Percentiles rank a stretch among this genome's conserved stretches.
Evolutionary conservation across 2,329 filamentous ascomycete species (phyloP).

Genomic region (Ascochyta rabiei): DNA sequence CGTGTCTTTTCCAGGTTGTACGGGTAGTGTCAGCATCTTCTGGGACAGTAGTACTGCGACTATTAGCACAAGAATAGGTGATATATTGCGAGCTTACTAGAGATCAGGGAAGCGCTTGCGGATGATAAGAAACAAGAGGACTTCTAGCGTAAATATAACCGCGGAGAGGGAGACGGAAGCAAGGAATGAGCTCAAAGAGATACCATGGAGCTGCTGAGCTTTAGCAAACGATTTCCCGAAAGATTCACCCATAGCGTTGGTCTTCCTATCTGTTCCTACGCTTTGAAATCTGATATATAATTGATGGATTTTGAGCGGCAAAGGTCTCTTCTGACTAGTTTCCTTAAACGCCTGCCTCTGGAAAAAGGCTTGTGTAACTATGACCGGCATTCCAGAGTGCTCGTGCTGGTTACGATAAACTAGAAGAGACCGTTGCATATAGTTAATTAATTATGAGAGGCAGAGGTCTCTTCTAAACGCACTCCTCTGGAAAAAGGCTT

Average conservation of each 20-base stretch:
- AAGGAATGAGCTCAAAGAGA: constrained; percentile 10
- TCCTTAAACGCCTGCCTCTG: background rate
- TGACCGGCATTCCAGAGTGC: background rate
- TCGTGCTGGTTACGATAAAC: background rate
- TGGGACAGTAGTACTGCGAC: no score
- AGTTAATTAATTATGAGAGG: background rate
- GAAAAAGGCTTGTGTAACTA: background rate
- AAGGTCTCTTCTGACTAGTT: background rate
- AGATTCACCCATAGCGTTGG: constrained; percentile 8
- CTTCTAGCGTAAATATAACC: constrained; percentile 10
- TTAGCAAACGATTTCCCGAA: constrained; percentile 12
- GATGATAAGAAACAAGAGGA: constrained; percentile 6
- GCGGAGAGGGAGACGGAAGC: constrained; percentile 11
- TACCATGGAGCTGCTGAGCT: constrained; percentile 11
- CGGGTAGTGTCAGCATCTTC: no score
- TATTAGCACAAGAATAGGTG: background rate
- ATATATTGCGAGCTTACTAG: background rate
- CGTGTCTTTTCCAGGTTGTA: no score
- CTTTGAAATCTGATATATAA: background rate
- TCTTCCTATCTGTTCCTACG: background rate
- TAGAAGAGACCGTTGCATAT: background rate
- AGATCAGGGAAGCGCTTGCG: constrained; percentile 10
- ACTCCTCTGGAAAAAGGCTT: background rate
- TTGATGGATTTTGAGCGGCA: background rate
- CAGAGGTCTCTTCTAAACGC: background rate